These are phyloP conservation scores for Citrullus colocynthis DNA, from an alignment of 306 rosid genomes.

Conservation along the genomic window DNA sequence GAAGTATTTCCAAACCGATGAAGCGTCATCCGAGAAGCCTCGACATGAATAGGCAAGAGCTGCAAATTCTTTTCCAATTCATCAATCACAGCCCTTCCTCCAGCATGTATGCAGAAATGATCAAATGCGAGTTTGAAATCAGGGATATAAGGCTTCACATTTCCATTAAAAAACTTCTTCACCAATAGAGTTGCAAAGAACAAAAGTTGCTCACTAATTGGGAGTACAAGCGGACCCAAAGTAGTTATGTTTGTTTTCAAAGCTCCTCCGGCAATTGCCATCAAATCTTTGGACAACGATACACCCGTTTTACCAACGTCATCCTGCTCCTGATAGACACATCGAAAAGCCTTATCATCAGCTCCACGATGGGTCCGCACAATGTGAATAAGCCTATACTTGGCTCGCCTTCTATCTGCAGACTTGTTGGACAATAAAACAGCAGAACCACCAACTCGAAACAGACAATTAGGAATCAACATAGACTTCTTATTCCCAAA, in stretches of 20 bases:
- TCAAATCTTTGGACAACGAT: constrained; percentile 59
- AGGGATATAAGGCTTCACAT: constrained; percentile 57
- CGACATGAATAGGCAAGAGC: constrained; percentile 47
- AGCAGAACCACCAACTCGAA: constrained; percentile 52
- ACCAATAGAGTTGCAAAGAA: constrained; percentile 44
- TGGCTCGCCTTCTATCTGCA: constrained; percentile 36
- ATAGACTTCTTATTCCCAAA: constrained; percentile 67
- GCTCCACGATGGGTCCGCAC: constrained; percentile 68
- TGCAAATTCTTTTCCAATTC: constrained; percentile 71
- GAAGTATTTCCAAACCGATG: constrained; percentile 79
- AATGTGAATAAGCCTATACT: constrained; percentile 50
- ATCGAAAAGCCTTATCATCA: constrained; percentile 57
- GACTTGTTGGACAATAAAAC: constrained; percentile 44
- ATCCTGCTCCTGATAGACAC: constrained; percentile 68
- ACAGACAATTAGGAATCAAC: constrained; percentile 67
- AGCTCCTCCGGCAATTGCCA: constrained; percentile 76
- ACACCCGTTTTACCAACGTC: constrained; percentile 60
- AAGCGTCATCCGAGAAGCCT: constrained; percentile 76
- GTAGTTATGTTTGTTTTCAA: constrained; percentile 60
- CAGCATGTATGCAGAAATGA: constrained; percentile 77
- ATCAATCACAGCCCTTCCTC: constrained; percentile 74
- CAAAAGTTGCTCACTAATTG: constrained; percentile 68
- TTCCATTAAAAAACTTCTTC: constrained; percentile 36
- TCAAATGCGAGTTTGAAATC: constrained; percentile 70
- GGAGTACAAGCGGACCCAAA: constrained; percentile 65